Percentiles rank a stretch among this genome's conserved stretches.
These are phyloP conservation scores for Solanum virginianum DNA, from an alignment of 257 asterid species.

Conservation along the genomic window DNA sequence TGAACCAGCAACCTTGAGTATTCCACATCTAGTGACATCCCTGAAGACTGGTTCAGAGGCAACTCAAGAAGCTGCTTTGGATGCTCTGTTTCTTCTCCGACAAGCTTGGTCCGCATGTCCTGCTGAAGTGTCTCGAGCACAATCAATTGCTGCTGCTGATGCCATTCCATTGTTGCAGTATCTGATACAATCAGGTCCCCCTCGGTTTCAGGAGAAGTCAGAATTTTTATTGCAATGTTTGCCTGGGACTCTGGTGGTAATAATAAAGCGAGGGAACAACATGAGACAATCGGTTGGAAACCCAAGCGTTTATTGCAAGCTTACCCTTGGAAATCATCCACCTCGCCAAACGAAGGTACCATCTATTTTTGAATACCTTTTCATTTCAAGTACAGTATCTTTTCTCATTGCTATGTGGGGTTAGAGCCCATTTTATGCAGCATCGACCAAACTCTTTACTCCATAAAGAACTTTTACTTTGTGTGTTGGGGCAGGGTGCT, in stretches of 20 bases:
- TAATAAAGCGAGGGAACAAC: constrained; percentile 83
- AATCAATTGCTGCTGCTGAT: constrained; percentile 94
- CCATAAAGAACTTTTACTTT: neutral
- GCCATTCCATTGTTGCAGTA: constrained; percentile 86
- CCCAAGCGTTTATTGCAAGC: constrained; percentile 88
- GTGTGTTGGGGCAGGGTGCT: neutral
- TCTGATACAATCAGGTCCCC: constrained; percentile 94
- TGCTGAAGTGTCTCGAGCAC: constrained; percentile 94
- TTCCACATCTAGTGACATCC: constrained; percentile 91
- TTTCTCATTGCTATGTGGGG: neutral
- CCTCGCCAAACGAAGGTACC: constrained; percentile 87
- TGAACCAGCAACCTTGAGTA: constrained; percentile 93
- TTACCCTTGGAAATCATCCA: constrained; percentile 86
- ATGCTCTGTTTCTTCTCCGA: constrained; percentile 78
- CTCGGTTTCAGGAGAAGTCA: constrained; percentile 92
- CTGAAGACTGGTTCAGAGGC: constrained; percentile 93
- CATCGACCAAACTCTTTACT: neutral
- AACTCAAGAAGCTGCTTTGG: constrained; percentile 98
- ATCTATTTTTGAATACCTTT: neutral
- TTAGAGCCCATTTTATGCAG: neutral
- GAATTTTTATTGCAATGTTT: constrained; percentile 87
- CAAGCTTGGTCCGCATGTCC: constrained; percentile 99
- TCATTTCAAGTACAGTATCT: neutral
- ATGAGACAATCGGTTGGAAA: constrained; percentile 98
- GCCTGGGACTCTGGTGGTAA: constrained; percentile 85